Conservation (phyloP, 140 eudicot species). For the Oenanthe javanica region DNA sequence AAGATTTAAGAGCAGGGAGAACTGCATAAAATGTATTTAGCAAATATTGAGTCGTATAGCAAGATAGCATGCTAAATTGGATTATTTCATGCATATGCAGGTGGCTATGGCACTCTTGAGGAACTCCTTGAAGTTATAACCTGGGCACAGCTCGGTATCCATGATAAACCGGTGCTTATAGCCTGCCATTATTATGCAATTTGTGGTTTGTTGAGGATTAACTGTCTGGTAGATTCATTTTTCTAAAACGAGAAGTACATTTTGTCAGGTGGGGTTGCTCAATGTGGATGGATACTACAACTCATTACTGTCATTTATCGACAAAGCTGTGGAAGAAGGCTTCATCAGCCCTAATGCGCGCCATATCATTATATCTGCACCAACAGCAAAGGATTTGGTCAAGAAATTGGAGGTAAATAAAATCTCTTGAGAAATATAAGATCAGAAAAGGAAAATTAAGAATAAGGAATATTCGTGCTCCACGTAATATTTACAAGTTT, state of each 20-base stretch:
- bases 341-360: conserved; percentile 77
- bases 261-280: conserved; percentile 67
- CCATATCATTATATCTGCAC: conserved; percentile 78
- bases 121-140: conserved; percentile 89
- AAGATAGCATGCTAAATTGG: neutral
- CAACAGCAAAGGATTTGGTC: conserved; percentile 69
- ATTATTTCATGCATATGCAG: conserved; percentile 26
- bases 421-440: neutral
- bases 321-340: conserved; percentile 90
- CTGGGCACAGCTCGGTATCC: conserved; percentile 94
- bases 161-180: conserved; percentile 68
- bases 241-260: conserved; percentile 9
- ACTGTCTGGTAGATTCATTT: neutral
- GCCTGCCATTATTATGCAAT: neutral
- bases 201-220: neutral
- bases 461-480: neutral
- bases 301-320: conserved; percentile 64
- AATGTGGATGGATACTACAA: conserved; percentile 85
- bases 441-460: neutral
- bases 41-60: neutral
- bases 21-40: neutral
- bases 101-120: conserved; percentile 91
- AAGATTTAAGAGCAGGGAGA: neutral
- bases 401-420: conserved; percentile 65
- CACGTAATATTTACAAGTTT: neutral